Percentiles rank a stretch among this genome's conserved stretches.
Conservation (phyloP, 2,329 filamentous ascomycete species). For the Epichloe scottii region DNA sequence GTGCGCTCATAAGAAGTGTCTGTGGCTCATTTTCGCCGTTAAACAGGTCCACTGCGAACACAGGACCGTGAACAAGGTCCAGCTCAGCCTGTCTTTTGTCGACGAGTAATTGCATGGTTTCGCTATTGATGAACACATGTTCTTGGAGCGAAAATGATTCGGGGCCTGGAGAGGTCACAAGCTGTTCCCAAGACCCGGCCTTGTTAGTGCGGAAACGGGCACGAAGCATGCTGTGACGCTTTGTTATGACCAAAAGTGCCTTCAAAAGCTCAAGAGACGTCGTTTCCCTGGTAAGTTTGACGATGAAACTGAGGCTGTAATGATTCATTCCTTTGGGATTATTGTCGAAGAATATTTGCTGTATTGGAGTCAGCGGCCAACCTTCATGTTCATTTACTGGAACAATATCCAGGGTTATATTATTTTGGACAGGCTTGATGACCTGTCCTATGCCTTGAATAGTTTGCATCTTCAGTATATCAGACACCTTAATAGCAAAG, state of each 20-base stretch:
- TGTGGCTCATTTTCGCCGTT: background rate
- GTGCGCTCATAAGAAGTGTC: slow-evolving; percentile 6
- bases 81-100: background rate
- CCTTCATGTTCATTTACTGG: background rate
- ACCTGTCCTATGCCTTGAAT: background rate
- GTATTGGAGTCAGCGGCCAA: background rate
- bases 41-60: background rate
- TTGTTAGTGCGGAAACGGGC: slow-evolving; percentile 15
- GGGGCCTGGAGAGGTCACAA: slow-evolving; percentile 6
- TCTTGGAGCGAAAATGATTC: background rate
- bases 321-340: slow-evolving; percentile 16
- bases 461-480: slow-evolving; percentile 15
- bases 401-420: background rate
- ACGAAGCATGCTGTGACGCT: slow-evolving; percentile 24
- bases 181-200: slow-evolving; percentile 12
- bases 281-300: slow-evolving; percentile 10
- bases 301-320: slow-evolving; percentile 32
- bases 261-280: background rate
- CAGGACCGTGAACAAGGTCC: background rate
- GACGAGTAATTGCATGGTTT: background rate
- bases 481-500: slow-evolving; percentile 18
- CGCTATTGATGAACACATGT: background rate
- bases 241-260: slow-evolving; percentile 16
- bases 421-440: background rate
- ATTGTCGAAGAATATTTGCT: background rate